Evolutionary conservation across 2,329 filamentous ascomycete genomes (phyloP), one percentile per base, ranked within the genome.

Genomic region (Tolypocladium pustulatum): DNA sequence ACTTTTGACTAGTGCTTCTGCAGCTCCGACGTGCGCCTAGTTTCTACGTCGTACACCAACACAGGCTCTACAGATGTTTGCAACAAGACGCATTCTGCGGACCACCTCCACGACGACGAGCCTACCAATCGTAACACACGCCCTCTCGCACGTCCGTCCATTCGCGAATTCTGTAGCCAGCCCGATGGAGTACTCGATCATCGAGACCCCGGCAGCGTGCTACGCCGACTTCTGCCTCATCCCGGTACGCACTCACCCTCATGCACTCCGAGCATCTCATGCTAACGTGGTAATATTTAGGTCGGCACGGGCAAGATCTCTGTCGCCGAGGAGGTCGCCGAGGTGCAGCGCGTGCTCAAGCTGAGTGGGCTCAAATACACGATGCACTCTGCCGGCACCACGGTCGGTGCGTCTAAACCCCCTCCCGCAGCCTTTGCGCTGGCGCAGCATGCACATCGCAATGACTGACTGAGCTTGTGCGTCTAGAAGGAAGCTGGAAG

Each of bases 371-470:
- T 97, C 62, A 86, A 84, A 63, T 93, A 92, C 71, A 86, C 82
- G 54, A 94, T 97, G 90, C 93, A 97, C 75, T 92, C 90, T 32
- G 92, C 91, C 2, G 94, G 93, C 15, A 97, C 93, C 0, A 97
- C 93, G 0, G 83, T 97, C 58, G 91, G 91, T 94, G 77, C 60
- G 86, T 78, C 30, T n/a, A 9, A 30, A 22, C 49, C 46, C 34
- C 37, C 52, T 46, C 5, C 49, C 30, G 17, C 22, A 20, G 17
- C 49, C 4, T 20, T 30, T 27, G 0, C 13, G 8, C 9, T 15
- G 10, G 41, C n/a, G 4, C 4, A 13, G 4, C n/a, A 2, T n/a
- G 12, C 40, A 22, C 22, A 8, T 25, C 10, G n/a, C 40, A 46
- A 25, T 46, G 41, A 12, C 41, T 46, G 22, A 46, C n/a, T 22